Base-by-base conservation (phyloP, 371 early-diverging fungal genomes). In the Mucor plumbeus region DNA sequence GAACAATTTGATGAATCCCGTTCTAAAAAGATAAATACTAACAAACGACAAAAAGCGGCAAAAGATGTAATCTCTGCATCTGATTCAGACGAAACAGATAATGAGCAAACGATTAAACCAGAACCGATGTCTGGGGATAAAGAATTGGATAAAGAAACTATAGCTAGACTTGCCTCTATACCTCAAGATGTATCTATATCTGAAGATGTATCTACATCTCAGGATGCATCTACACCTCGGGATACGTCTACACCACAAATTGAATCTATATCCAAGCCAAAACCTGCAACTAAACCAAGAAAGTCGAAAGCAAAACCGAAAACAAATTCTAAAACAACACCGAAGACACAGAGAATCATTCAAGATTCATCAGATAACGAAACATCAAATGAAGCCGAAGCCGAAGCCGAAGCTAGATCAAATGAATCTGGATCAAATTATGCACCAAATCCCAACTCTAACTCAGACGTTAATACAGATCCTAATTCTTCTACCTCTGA, bases 11-110 rank as follows among this genome's bases (percentile, higher is more conserved):
- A 26, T 3, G 26, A 26, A 26, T 26, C 26, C 3, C 26, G 26
- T 26, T 26, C 26, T 26, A 26, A 26, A 26, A 26, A 26, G 26
- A 26, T 26, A 26, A 26, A 26, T 3, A 26, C 3, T 26, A 26
- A 26, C 26, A 26, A 26, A 26, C 54, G 48, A 50, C 17, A 48
- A 1, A 41, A 41, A 43, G 5, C 44, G 7, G 3, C 17, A 15
- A 7, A 17, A 17, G n/a, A 44, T n/a, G 10, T 1, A 19, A 13
- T 1, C 31, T 54, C 54, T 33, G 26, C 54, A 33, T 54, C 54
- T 13, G 54, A 54, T 54, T 69, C 69, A 8, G 69, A 69, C 7
- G 63, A 63, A 9, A 63, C 63, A 7, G 59, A 50, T 48, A 7
- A 48, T 5, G 59, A 68, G n/a, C 40, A 43, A 7, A 55, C 19